These are phyloP conservation scores for Boletellus emodensis DNA, from an alignment of 768 basidiomycete genomes.

Conservation along the genomic window DNA sequence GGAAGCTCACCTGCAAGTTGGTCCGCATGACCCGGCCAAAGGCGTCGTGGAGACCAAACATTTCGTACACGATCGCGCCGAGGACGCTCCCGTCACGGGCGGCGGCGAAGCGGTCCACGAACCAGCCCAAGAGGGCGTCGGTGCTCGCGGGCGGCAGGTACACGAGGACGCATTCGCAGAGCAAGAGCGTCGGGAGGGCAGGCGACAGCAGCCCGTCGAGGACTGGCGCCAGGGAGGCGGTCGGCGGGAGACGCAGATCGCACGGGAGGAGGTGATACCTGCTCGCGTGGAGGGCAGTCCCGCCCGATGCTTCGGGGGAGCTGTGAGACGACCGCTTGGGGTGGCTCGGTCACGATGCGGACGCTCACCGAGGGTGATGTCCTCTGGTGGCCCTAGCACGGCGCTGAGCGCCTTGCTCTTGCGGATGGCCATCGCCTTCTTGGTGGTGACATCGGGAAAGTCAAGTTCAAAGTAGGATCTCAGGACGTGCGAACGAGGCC, in stretches of 20 bases:
- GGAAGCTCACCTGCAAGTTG: conserved; percentile 66
- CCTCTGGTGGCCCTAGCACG: conserved; percentile 14
- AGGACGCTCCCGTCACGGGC: conserved; percentile 22
- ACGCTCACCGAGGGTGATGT: conserved; percentile 12
- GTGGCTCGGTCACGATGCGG: too few species aligned
- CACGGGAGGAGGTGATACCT: conserved; percentile 62
- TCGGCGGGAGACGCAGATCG: conserved; percentile 65
- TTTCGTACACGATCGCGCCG: conserved; percentile 80
- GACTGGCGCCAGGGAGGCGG: conserved; percentile 41
- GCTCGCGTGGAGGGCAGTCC: conserved; percentile 50
- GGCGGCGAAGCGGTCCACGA: conserved; percentile 47
- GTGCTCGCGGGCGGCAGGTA: conserved; percentile 70
- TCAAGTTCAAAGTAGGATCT: conserved; percentile 83
- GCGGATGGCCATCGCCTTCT: conserved; percentile 78
- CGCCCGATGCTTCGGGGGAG: conserved; percentile 2
- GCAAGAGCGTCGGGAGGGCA: conserved; percentile 64
- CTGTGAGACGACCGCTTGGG: not conserved
- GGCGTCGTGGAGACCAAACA: conserved; percentile 82
- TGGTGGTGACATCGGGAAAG: conserved; percentile 78
- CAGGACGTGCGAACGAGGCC: conserved; percentile 46
- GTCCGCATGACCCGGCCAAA: conserved; percentile 93
- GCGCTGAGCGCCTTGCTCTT: conserved; percentile 48
- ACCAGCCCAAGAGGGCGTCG: conserved; percentile 64
- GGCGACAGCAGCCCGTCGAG: conserved; percentile 49
- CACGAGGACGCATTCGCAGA: conserved; percentile 90